phyloP scores from a whole-genome alignment of 106 monocot genomes.

The Dendrobium chrysotoxum region DNA sequence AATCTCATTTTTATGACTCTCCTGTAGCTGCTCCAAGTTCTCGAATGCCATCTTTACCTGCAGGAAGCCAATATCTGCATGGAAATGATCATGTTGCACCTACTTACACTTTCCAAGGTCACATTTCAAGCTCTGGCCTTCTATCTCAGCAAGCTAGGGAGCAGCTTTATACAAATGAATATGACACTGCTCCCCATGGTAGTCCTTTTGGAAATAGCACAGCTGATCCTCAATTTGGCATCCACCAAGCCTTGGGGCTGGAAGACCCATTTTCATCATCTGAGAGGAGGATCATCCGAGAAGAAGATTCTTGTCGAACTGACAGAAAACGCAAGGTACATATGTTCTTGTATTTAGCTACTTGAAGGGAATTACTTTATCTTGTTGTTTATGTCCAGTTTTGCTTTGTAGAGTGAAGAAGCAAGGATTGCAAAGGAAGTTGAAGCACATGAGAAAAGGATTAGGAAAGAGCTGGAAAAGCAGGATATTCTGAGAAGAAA shows the following conservation, averaged over 20 bases:
- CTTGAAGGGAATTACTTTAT: not conserved
- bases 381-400: not conserved
- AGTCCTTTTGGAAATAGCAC: constrained; percentile 30
- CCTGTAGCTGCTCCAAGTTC: constrained; percentile 32
- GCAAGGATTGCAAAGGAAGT: constrained; percentile 93
- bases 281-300: constrained; percentile 48
- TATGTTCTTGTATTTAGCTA: not conserved
- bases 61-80: constrained; percentile 41
- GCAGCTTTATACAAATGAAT: constrained; percentile 46
- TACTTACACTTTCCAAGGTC: constrained; percentile 62
- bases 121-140: constrained; percentile 27
- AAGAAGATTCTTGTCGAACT: constrained; percentile 42
- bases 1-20: constrained; percentile 63
- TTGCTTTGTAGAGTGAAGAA: constrained; percentile 59
- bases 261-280: constrained; percentile 47
- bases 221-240: constrained; percentile 39
- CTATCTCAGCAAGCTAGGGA: constrained; percentile 41
- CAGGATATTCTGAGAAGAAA: constrained; percentile 90
- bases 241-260: constrained; percentile 30
- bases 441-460: constrained; percentile 94
- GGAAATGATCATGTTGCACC: constrained; percentile 50
- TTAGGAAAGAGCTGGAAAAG: constrained; percentile 88
- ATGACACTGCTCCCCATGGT: constrained; percentile 37
- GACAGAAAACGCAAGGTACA: constrained; percentile 86
- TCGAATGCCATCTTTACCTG: constrained; percentile 33